Base-by-base conservation (phyloP, 495 filamentous ascomycete species). In the Annulohypoxylon bovei region DNA sequence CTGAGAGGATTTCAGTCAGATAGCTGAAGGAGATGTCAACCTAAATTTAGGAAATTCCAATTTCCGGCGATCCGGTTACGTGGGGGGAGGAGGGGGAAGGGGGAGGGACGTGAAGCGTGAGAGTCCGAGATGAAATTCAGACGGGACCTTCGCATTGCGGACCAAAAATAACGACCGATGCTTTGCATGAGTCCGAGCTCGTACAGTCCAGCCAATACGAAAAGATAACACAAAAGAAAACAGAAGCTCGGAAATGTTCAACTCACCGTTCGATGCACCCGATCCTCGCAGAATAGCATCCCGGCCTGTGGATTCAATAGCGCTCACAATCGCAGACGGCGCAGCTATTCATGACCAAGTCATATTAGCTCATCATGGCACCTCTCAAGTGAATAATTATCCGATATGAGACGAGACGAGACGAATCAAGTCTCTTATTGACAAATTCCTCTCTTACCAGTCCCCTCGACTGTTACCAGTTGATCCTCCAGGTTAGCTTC, bases 241-340 rank as follows among this genome's bases (percentile, higher is more conserved):
- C n/a, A n/a, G n/a, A n/a, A n/a, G n/a, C n/a, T n/a, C n/a, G n/a
- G n/a, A 12, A 33, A 59, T 33, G 42, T 63, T 52, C 25, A 27
- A 83, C 91, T 74, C 84, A 95, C 93, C 92, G 76, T 98, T 89
- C 68, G 93, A 88, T 50, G 85, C 85, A 49, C 95, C 95, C 52
- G 91, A 93, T 27, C 95, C 95, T 65, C 95, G 91, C 55, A 99
- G 83, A 75, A 99, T 97, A 47, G 95, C 95, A 85, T 97, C 93
- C 33, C 94, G 88, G 52, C 95, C 95, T 0, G 95, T 98, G 23
- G 84, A 82, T 80, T 98, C 91, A 70, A 99, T 98, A 4, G 94
- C 90, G 47, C 88, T 79, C 7, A 97, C 93, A 59, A 99, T 97
- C 22, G 89, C 87, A 49, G 94, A 97, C 7, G 95, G 95, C 16